Conservation (phyloP, 169 alveolate genomes). For the Perkinsus chesapeaki region DNA sequence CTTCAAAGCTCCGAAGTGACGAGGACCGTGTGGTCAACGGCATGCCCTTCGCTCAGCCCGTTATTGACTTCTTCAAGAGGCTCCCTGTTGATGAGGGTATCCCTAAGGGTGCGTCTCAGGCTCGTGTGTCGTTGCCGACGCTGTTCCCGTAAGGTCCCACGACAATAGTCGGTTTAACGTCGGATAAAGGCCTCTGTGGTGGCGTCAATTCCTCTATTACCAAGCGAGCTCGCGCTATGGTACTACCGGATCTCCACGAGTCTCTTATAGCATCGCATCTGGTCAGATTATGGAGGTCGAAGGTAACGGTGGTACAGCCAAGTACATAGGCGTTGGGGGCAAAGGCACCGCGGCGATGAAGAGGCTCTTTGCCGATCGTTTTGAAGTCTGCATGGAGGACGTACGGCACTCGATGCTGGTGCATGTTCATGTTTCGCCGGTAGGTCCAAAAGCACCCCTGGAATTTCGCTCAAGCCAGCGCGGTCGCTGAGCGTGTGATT, state of each 20-base stretch:
- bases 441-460: slow-evolving; percentile 45
- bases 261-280: slow-evolving; percentile 5
- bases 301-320: slow-evolving; percentile 8
- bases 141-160: not conserved
- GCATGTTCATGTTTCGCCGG: slow-evolving; percentile 16
- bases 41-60: slow-evolving; percentile 48
- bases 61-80: not conserved
- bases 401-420: slow-evolving; percentile 26
- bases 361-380: slow-evolving; percentile 44
- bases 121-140: not conserved
- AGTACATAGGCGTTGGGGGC: slow-evolving; percentile 45
- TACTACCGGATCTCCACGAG: slow-evolving; percentile 6
- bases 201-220: slow-evolving; percentile 65
- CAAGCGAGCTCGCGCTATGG: slow-evolving; percentile 28
- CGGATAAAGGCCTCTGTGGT: slow-evolving; percentile 71
- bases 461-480: slow-evolving; percentile 51
- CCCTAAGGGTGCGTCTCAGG: not conserved
- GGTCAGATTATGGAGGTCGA: slow-evolving; percentile 32
- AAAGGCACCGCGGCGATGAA: slow-evolving; percentile 46
- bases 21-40: slow-evolving; percentile 62
- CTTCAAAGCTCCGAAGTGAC: slow-evolving; percentile 85
- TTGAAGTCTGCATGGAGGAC: slow-evolving; percentile 27
- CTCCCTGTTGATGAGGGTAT: not conserved
- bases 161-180: slow-evolving; percentile 24
- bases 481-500: slow-evolving; percentile 42